Conservation (phyloP, 495 filamentous ascomycete genomes). For the Hypomontagnella monticulosa region DNA sequence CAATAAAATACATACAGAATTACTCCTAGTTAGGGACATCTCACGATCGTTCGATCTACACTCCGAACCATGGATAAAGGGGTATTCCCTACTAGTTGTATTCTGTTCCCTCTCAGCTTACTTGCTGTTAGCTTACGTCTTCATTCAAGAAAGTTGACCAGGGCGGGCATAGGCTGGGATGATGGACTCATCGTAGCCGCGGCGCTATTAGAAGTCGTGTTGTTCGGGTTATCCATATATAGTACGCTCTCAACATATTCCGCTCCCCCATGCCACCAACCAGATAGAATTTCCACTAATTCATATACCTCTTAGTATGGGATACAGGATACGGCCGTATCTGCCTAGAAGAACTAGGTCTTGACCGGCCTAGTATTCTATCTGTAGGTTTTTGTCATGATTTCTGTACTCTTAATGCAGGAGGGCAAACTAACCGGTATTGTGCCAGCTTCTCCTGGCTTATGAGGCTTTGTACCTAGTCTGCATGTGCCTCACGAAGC, state of each 20-base stretch:
- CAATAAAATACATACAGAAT: no score
- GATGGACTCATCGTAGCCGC: constrained; percentile 28
- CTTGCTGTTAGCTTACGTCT: constrained; percentile 21
- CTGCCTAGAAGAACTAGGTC: neutral
- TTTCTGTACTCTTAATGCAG: neutral
- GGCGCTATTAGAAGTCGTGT: constrained; percentile 3
- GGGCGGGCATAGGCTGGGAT: constrained; percentile 35
- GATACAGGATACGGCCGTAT: neutral
- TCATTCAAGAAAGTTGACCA: constrained; percentile 20
- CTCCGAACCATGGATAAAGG: neutral
- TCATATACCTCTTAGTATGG: constrained; percentile 2
- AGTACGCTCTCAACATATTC: constrained; percentile 13
- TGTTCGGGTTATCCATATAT: constrained; percentile 16
- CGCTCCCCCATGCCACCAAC: neutral
- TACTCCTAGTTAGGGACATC: no score
- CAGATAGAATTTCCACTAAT: neutral
- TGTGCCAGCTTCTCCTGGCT: constrained; percentile 21
- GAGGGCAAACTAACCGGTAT: neutral
- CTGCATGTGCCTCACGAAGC: constrained; percentile 46
- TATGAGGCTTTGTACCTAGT: constrained; percentile 21
- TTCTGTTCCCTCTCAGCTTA: constrained; percentile 12
- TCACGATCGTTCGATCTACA: neutral
- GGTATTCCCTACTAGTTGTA: constrained; percentile 1
- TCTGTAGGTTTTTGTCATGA: constrained; percentile 8
- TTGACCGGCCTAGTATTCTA: neutral